A percentile compares a stretch with the other conserved stretches of the same genome.
Conservation (phyloP, 192 early-diverging fungal genomes). For the Entomortierella parvispora region DNA sequence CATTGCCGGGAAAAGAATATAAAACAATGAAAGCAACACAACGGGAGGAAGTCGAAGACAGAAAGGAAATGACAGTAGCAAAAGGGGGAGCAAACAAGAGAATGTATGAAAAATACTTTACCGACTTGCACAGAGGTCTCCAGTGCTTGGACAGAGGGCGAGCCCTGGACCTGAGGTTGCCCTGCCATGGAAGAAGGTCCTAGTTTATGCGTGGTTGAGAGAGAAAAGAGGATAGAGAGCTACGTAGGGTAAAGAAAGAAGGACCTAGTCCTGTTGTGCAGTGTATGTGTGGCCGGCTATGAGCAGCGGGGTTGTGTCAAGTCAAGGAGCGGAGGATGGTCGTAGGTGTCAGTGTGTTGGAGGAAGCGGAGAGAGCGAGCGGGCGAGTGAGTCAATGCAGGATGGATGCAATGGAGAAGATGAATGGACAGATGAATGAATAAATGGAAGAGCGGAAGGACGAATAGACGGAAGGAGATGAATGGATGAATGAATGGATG, state of each 20-base stretch:
- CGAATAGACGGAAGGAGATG: background rate
- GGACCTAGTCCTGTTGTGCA: too few relatives aligned
- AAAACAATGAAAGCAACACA: too few relatives aligned
- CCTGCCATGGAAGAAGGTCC: constrained; percentile 23
- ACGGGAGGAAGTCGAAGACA: too few relatives aligned
- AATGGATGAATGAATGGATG: background rate
- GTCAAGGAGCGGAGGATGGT: background rate
- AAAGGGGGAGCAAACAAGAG: constrained; percentile 1
- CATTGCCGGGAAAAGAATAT: too few relatives aligned
- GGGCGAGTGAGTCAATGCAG: background rate
- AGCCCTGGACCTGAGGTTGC: constrained; percentile 31
- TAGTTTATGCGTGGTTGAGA: background rate
- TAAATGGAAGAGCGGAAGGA: background rate
- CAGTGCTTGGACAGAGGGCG: constrained; percentile 22
- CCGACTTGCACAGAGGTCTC: constrained; percentile 53
- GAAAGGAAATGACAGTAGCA: background rate
- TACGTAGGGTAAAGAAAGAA: too few relatives aligned
- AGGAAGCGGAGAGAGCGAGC: background rate
- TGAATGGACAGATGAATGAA: background rate
- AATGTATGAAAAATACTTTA: constrained; percentile 4
- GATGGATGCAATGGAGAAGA: background rate
- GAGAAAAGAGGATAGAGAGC: background rate
- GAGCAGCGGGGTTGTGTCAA: too few relatives aligned
- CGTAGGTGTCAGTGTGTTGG: background rate
- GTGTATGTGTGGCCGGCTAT: too few relatives aligned